These are phyloP conservation scores for Ligustrum vulgare DNA, from an alignment of 257 asterid species.

Conservation along the genomic window DNA sequence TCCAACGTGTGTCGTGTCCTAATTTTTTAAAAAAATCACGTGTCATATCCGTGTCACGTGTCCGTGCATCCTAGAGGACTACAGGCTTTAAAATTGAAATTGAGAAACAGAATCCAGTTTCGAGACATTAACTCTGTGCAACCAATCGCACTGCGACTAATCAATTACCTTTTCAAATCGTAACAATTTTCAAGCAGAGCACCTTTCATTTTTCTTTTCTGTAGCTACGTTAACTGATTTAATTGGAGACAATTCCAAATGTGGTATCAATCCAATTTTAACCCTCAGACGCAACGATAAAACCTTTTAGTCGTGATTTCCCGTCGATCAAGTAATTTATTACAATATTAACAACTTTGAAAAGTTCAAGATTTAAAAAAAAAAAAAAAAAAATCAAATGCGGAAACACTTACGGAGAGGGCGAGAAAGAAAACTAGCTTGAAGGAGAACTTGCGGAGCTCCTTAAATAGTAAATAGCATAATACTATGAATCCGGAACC, in stretches of 20 bases:
- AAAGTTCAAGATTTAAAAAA: not conserved
- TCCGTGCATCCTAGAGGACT: no score
- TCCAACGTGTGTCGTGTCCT: no score
- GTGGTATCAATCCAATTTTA: not conserved
- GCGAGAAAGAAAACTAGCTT: slow-evolving; percentile 99
- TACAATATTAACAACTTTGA: not conserved
- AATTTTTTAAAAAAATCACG: no score
- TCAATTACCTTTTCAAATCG: not conserved
- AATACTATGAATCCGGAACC: slow-evolving; percentile 96
- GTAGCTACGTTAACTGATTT: not conserved
- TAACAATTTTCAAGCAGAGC: not conserved
- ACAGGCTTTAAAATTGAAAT: not conserved
- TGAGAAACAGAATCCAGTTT: not conserved
- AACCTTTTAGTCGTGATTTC: not conserved
- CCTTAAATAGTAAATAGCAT: slow-evolving; percentile 86
- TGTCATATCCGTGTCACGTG: no score
- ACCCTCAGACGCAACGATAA: not conserved
- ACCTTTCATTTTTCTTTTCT: not conserved
- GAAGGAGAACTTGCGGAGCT: slow-evolving; percentile 95
- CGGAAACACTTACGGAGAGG: slow-evolving; percentile 58
- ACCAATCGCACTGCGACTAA: not conserved
- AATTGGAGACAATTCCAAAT: not conserved
- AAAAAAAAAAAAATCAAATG: not conserved
- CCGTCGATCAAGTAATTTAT: not conserved
- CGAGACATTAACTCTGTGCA: not conserved